These are phyloP conservation scores for Aspergillus bombycis DNA, from an alignment of 2,329 filamentous ascomycete species.

Conservation along the genomic window DNA sequence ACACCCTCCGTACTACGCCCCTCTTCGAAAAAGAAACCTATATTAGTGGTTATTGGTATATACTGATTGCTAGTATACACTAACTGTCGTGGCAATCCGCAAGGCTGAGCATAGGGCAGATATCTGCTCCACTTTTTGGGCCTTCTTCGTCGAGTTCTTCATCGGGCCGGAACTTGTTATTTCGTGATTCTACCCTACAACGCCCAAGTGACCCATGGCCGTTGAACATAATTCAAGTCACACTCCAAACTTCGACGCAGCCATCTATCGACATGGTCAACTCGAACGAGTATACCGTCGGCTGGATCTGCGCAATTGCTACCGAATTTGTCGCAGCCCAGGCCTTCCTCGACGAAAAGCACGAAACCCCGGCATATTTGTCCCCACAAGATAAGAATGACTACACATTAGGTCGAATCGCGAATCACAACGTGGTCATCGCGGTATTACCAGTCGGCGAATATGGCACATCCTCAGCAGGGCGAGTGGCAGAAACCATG, in stretches of 20 bases:
- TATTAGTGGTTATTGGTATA: not conserved
- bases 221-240: not conserved
- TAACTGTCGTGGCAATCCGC: not conserved
- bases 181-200: not conserved
- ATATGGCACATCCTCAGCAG: not conserved
- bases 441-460: not conserved
- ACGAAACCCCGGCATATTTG: conserved; percentile 26
- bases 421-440: conserved; percentile 25
- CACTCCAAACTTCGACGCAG: not conserved
- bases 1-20: no score
- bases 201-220: not conserved
- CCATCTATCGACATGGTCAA: not conserved
- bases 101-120: not conserved
- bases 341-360: conserved; percentile 45
- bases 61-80: not conserved
- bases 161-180: not conserved
- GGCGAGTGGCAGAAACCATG: not conserved
- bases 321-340: conserved; percentile 44
- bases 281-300: conserved; percentile 40
- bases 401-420: conserved; percentile 35
- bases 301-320: conserved; percentile 50
- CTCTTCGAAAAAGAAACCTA: not conserved
- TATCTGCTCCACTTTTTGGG: not conserved
- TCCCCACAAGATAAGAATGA: conserved; percentile 28
- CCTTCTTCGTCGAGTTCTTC: not conserved